phyloP scores from a whole-genome alignment of 176 grass and related monocot species.

The Aegilops speltoides region DNA sequence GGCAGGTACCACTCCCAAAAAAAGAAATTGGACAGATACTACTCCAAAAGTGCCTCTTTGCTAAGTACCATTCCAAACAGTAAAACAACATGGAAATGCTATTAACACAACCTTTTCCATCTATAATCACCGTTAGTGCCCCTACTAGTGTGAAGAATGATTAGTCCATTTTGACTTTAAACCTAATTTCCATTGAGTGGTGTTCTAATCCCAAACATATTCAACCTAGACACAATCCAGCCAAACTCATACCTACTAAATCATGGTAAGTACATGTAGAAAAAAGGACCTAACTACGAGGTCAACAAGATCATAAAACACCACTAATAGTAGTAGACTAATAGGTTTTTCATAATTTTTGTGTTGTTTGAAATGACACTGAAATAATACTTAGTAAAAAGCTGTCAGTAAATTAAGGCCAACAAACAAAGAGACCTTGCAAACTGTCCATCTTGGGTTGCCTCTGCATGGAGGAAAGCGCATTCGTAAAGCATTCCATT shows the following conservation, averaged over 20 bases:
- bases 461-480: slow-evolving; percentile 60
- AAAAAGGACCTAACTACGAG: no score
- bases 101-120: not conserved
- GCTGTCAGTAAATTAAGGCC: not conserved
- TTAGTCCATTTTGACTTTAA: not conserved
- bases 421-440: slow-evolving; percentile 47
- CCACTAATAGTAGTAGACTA: not conserved
- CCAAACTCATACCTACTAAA: not conserved
- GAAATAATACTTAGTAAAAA: not conserved
- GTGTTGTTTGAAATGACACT: not conserved
- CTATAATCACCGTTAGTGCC: not conserved
- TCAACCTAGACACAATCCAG: not conserved
- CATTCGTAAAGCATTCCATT: slow-evolving; percentile 66
- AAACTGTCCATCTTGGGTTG: slow-evolving; percentile 83
- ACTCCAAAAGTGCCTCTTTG: not conserved
- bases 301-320: no score
- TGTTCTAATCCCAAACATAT: no score
- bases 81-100: not conserved
- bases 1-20: not conserved
- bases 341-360: not conserved
- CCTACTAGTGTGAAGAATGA: not conserved
- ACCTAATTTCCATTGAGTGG: not conserved
- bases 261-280: not conserved
- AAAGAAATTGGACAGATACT: not conserved
- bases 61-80: not conserved